Base-by-base conservation (phyloP, 208 protist species). In the Balamuthia mandrillaris region DNA sequence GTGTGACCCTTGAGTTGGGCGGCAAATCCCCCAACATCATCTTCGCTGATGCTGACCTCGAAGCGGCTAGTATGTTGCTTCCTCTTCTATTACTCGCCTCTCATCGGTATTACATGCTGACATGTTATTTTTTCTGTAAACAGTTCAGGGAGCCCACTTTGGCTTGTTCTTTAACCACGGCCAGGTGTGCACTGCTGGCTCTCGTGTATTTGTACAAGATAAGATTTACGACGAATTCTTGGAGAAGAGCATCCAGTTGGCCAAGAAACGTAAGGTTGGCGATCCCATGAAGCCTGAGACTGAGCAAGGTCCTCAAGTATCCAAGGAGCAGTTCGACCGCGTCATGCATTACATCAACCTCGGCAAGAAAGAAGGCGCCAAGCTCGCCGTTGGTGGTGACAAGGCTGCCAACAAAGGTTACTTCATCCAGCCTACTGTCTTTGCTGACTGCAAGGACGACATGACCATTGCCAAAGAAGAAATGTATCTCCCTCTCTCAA, bases 1-100 rank as follows among this genome's bases (percentile, higher is more conserved):
- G 51, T 12, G 81, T 95, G 1, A 94, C 93, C 37, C 85, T 97
- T 0, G 95, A 97, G 88, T 85, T 97, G 0, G 96, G 96, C 63
- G 96, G 96, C 77, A 97, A 97, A 90, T 95, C 91, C 1, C 92
- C 95, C 56, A 91, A 96, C 52, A 95, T 97, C 65, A 86, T 97
- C 44, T 91, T 91, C 82, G 88, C 81, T 42, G 94, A 97, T 86
- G 94, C 92, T 4, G 93, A 96, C 78, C 31, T 97, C 4, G 87
- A 95, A 49, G 51, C 91, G 81, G 91, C 93, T 37, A 56, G 41
- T 77, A 74, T 12, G 24, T 9, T 24, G 24, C 21, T 44, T 70
- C 27, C 27, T 33, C 16, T 29, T 70, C 27, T 70, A 70, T 42
- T 70, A 12, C 4, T 39, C 45, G 61, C 16, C 45, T 5, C 18